Conservation (phyloP, 306 rosid genomes). For the Gynostemma pentaphyllum region DNA sequence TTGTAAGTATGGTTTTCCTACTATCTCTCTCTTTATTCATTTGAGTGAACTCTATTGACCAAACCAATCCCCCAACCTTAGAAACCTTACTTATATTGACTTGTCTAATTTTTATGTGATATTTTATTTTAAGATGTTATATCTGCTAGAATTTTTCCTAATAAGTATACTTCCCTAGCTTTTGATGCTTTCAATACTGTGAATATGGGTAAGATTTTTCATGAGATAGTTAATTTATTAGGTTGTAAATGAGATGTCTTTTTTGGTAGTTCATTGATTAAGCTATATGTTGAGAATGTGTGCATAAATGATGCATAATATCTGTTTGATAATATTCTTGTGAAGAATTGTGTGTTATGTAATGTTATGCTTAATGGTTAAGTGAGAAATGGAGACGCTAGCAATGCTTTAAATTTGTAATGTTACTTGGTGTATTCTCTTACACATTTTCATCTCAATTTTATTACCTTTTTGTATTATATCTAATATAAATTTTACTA, state of each 20-base stretch:
- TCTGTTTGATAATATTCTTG: conserved; percentile 55
- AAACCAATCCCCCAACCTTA: too few relatives aligned
- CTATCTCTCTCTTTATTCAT: too few relatives aligned
- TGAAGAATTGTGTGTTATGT: conserved; percentile 50
- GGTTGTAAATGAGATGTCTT: conserved; percentile 54
- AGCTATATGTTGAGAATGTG: conserved; percentile 48
- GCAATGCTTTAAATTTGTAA: conserved; percentile 27
- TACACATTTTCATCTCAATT: too few relatives aligned
- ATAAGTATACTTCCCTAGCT: conserved; percentile 82
- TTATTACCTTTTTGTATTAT: too few relatives aligned
- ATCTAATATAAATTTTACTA: too few relatives aligned
- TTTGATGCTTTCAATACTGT: conserved; percentile 56
- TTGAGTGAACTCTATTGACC: too few relatives aligned
- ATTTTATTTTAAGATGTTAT: conserved; percentile 75
- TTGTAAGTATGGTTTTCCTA: too few relatives aligned
- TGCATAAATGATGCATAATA: conserved; percentile 39
- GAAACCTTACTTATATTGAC: too few relatives aligned
- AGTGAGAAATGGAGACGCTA: conserved; percentile 41
- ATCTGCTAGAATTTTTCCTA: conserved; percentile 48
- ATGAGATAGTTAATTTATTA: conserved; percentile 21
- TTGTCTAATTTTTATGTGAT: conserved; percentile 40
- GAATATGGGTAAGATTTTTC: conserved; percentile 41
- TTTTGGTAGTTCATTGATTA: conserved; percentile 61
- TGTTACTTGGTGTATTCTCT: too few relatives aligned
- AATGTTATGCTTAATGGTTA: conserved; percentile 74